A percentile compares a stretch with the other conserved stretches of the same genome.
These are phyloP conservation scores for Thoreauomyces humboldtii DNA, from an alignment of 192 early-diverging fungal species.

Conservation along the genomic window DNA sequence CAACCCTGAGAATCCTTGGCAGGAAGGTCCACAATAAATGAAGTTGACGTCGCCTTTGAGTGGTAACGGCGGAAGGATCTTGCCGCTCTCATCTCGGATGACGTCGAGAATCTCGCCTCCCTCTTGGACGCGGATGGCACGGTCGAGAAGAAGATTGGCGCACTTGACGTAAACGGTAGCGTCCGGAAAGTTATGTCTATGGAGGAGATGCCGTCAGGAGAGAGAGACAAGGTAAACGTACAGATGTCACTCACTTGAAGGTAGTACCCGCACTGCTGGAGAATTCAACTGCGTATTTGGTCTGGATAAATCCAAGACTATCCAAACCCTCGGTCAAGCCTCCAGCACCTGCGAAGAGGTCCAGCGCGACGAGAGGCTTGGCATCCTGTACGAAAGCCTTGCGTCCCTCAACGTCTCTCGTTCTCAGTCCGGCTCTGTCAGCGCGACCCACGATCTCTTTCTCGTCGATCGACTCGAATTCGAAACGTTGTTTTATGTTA, in stretches of 20 bases:
- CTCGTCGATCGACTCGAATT: not conserved
- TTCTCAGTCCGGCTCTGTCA: constrained; percentile 5
- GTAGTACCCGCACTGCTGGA: constrained; percentile 55
- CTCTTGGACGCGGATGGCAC: constrained; percentile 56
- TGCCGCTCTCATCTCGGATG: constrained; percentile 32
- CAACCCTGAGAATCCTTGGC: constrained; percentile 66
- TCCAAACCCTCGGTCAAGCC: constrained; percentile 66
- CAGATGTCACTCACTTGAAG: constrained; percentile 50
- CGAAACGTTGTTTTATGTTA: not conserved
- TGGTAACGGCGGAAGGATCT: constrained; percentile 52
- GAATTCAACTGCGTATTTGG: constrained; percentile 63
- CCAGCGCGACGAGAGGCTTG: constrained; percentile 49
- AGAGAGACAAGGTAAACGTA: constrained; percentile 4
- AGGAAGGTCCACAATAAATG: constrained; percentile 73
- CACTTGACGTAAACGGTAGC: constrained; percentile 60
- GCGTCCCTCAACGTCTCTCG: not conserved
- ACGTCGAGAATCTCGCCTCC: constrained; percentile 26
- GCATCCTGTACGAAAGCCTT: not conserved
- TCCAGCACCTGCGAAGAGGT: constrained; percentile 71
- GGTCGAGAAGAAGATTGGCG: constrained; percentile 59
- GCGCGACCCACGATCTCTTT: constrained; percentile 35
- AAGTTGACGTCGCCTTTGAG: constrained; percentile 62
- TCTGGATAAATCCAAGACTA: constrained; percentile 54
- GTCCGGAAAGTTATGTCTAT: constrained; percentile 58
- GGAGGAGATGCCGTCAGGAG: not conserved